These are phyloP conservation scores for Fomitopsis palustris DNA, from an alignment of 1,284 basidiomycete species.

Conservation along the genomic window DNA sequence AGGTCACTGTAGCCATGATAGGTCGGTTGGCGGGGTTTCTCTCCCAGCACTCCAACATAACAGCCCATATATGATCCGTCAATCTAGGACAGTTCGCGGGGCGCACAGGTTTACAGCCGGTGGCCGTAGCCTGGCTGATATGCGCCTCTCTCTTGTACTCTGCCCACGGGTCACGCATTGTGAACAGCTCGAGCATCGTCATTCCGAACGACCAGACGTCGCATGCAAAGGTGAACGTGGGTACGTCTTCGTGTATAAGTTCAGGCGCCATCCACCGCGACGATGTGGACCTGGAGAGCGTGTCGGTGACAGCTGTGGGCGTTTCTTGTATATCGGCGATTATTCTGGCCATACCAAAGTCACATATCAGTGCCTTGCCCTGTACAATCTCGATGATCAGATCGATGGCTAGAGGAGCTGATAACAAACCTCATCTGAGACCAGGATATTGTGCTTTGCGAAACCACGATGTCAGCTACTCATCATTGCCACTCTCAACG, in stretches of 20 bases:
- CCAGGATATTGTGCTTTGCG: conserved; percentile 51
- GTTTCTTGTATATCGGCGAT: conserved; percentile 49
- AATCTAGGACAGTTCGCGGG: conserved; percentile 28
- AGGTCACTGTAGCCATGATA: conserved; percentile 32
- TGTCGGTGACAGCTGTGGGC: conserved; percentile 31
- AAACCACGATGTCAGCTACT: background rate
- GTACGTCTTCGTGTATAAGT: conserved; percentile 37
- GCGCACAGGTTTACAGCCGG: conserved; percentile 34
- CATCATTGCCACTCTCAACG: background rate
- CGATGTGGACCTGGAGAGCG: conserved; percentile 40
- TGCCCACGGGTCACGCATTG: conserved; percentile 44
- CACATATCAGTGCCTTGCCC: conserved; percentile 51
- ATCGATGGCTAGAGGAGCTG: no score
- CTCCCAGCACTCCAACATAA: conserved; percentile 44
- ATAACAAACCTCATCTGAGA: conserved; percentile 32
- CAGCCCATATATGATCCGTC: conserved; percentile 42
- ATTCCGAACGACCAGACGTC: conserved; percentile 58
- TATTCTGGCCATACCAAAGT: conserved; percentile 60
- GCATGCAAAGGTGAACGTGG: conserved; percentile 35
- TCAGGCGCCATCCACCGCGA: conserved; percentile 59
- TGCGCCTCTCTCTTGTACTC: conserved; percentile 42
- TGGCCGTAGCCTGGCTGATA: conserved; percentile 42
- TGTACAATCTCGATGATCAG: conserved; percentile 16
- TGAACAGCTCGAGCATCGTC: conserved; percentile 54
- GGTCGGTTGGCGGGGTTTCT: conserved; percentile 30